Evolutionary conservation across 257 asterid genomes (phyloP).

Genomic region (Solanum appendiculatum): DNA sequence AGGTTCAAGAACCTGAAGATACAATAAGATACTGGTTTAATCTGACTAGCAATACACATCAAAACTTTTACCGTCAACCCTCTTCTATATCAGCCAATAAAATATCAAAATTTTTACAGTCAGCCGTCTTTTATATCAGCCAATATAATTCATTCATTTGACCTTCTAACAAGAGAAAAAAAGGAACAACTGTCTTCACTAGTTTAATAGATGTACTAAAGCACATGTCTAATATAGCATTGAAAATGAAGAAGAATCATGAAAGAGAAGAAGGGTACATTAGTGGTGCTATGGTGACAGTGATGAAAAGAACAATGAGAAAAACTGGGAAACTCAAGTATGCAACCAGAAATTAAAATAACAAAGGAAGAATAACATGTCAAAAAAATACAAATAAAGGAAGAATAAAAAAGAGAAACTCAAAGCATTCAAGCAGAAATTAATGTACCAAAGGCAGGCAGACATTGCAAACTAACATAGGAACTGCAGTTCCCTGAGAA

Average conservation of each 20-base stretch:
- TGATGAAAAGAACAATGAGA: background rate
- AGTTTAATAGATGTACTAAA: background rate
- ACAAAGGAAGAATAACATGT: background rate
- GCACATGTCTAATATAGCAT: background rate
- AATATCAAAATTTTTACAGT: background rate
- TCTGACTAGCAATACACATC: background rate
- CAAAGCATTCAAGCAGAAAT: background rate
- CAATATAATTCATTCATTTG: background rate
- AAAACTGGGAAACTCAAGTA: background rate
- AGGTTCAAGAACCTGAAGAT: constrained; percentile 87
- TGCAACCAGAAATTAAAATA: background rate
- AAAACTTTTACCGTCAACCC: background rate
- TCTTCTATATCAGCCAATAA: background rate
- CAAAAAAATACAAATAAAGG: background rate
- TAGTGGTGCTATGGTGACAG: background rate
- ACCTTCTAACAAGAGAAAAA: background rate
- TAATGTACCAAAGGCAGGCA: background rate
- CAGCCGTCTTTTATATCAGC: background rate
- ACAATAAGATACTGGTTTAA: background rate
- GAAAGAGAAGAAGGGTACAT: background rate
- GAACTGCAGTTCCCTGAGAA: constrained; percentile 59
- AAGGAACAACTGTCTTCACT: background rate
- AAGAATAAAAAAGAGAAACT: background rate
- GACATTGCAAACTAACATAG: constrained; percentile 80
- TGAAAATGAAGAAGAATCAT: background rate